Evolutionary conservation across 2,329 filamentous ascomycete genomes (phyloP).

Genomic region (Fusarium denticulatum): DNA sequence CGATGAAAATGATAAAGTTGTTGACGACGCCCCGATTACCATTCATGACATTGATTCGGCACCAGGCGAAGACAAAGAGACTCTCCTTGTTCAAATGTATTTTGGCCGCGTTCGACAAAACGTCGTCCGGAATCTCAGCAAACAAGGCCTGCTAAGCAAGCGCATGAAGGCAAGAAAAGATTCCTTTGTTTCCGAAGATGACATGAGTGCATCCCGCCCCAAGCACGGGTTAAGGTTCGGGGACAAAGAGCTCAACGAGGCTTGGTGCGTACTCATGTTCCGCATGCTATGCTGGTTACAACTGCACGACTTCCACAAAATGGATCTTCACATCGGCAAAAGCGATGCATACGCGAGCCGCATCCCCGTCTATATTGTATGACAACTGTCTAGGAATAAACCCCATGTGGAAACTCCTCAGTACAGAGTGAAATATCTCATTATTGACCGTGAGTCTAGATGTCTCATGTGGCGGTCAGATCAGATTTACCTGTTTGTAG

Average conservation of each 20-base stretch:
- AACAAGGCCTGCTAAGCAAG: constrained; percentile 13
- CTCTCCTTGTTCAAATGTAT: constrained; percentile 24
- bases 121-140: not conserved
- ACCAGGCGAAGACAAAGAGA: constrained; percentile 18
- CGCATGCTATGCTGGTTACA: constrained; percentile 52
- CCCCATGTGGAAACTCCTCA: too few relatives aligned
- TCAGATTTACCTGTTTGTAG: too few relatives aligned
- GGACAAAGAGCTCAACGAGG: constrained; percentile 18
- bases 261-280: constrained; percentile 51
- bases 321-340: constrained; percentile 48
- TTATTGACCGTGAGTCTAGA: too few relatives aligned
- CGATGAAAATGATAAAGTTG: rapidly evolving
- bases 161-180: not conserved
- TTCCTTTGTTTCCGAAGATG: not conserved
- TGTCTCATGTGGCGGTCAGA: too few relatives aligned
- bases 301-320: constrained; percentile 51
- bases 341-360: constrained; percentile 48
- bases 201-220: not conserved
- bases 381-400: not conserved
- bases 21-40: not conserved
- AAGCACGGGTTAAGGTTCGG: not conserved
- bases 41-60: constrained; percentile 32
- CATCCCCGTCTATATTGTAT: constrained; percentile 49
- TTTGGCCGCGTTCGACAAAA: constrained; percentile 19
- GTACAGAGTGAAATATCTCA: too few relatives aligned